phyloP scores from a whole-genome alignment of 2,329 filamentous ascomycete species.

The Claviceps spartinae region DNA sequence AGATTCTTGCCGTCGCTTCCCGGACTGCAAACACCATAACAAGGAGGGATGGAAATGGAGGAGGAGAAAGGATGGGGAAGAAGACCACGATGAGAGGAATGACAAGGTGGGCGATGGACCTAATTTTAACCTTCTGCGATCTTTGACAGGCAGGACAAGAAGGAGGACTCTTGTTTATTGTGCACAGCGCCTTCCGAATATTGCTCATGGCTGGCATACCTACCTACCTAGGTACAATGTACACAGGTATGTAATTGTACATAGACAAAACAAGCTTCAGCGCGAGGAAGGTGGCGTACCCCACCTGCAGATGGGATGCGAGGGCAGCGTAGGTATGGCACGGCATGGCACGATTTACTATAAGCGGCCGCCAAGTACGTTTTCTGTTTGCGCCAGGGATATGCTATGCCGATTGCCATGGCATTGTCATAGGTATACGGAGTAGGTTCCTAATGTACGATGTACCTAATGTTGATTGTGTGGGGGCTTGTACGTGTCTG shows the following conservation, averaged over 20 bases:
- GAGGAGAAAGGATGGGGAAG: not conserved
- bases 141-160: not conserved
- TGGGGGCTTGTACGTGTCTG: not conserved
- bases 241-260: not conserved
- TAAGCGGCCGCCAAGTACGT: not conserved
- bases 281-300: not conserved
- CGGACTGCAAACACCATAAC: too few species aligned
- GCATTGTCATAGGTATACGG: not conserved
- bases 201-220: not conserved
- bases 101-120: not conserved
- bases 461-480: not conserved
- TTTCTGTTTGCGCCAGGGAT: not conserved
- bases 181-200: not conserved
- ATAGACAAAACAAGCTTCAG: not conserved
- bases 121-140: not conserved
- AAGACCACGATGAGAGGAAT: not conserved
- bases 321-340: not conserved
- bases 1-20: not conserved
- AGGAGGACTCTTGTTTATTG: not conserved
- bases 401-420: not conserved
- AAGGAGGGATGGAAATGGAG: not conserved
- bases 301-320: not conserved
- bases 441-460: not conserved
- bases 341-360: not conserved
- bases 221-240: too few species aligned